Evolutionary conservation across 805 yeast species (phyloP).

Genomic region (Diddensiella caesifluorescens): DNA sequence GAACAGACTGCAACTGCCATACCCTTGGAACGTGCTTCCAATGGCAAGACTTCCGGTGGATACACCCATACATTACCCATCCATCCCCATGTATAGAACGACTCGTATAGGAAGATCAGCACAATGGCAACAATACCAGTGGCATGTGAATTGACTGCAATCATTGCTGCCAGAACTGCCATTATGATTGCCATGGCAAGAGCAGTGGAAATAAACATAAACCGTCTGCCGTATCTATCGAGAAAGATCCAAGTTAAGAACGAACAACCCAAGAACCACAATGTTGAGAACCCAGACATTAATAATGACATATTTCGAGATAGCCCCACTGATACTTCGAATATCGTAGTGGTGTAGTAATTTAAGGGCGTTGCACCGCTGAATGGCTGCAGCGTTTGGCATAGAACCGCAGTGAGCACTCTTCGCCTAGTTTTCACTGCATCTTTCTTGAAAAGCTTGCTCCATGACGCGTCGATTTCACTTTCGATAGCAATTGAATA

Average conservation of each 20-base stretch:
- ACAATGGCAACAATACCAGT: constrained; percentile 8
- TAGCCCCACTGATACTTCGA: constrained; percentile 6
- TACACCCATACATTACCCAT: constrained; percentile 20
- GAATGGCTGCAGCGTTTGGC: constrained; percentile 12
- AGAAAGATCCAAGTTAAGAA: constrained; percentile 44
- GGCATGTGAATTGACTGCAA: constrained; percentile 8
- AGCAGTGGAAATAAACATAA: constrained; percentile 35
- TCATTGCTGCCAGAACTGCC: constrained; percentile 7
- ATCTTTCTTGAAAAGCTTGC: constrained; percentile 27
- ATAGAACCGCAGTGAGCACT: constrained; percentile 45
- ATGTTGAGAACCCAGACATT: constrained; percentile 13
- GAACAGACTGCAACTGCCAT: constrained; percentile 29
- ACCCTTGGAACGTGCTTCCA: constrained; percentile 38
- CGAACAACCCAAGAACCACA: constrained; percentile 21
- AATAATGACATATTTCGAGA: constrained; percentile 5
- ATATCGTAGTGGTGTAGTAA: constrained; percentile 7
- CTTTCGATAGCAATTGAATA: constrained; percentile 16
- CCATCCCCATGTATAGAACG: constrained; percentile 19
- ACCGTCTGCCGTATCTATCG: constrained; percentile 43
- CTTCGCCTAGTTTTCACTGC: constrained; percentile 1
- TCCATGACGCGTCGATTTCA: constrained; percentile 13
- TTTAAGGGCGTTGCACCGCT: constrained; percentile 10
- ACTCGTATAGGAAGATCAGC: constrained; percentile 11
- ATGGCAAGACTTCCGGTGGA: constrained; percentile 24
- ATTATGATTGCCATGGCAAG: constrained; percentile 8